Evolutionary conservation across 169 alveolate genomes (phyloP), one percentile per base, ranked within the genome.

Genomic region (Blepharisma undulans): DNA sequence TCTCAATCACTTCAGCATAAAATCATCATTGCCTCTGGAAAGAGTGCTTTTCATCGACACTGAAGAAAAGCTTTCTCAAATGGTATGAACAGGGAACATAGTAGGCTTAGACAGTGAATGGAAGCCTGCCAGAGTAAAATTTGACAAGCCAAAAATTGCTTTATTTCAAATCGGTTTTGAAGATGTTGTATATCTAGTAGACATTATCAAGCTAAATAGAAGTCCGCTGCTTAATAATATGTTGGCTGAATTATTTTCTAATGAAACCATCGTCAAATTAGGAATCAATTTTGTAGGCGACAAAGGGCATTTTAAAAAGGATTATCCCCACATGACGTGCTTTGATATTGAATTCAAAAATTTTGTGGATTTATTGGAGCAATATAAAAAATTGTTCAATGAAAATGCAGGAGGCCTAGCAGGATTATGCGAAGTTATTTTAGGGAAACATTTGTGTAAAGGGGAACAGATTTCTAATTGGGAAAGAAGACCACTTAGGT

Each of bases 401-500:
- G 36, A 82, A 32, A 22, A 74, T 78, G 72, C 86, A 29, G 80
- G 92, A 88, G 94, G 95, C 76, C 92, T 97, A 27, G 93, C 94
- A 34, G 96, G 95, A 32, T 90, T 97, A 76, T 93, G 98, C 76
- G 87, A 92, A 32, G 77, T 90, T 74, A 29, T 96, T n/a, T 89
- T 97, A 36, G 94, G 94, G 21, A 93, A 88, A 72, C 88, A 93
- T 36, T 90, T 98, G 72, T 93, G 97, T 81, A 98, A 98, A 94
- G 60, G 84, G 77, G 97, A 95, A 88, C 98, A 97, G 91, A 93
- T 94, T 89, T 95, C 98, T 22, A 97, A 97, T 90, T 98, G 99
- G 98, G 97, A 97, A 78, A 91, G 91, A 87, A 95, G 98, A 77
- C 99, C 99, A 27, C 94, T 98, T 34, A 89, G 97, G 77, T 59